Conservation (phyloP, 371 early-diverging fungal species). For the Catenaria anguillulae region DNA sequence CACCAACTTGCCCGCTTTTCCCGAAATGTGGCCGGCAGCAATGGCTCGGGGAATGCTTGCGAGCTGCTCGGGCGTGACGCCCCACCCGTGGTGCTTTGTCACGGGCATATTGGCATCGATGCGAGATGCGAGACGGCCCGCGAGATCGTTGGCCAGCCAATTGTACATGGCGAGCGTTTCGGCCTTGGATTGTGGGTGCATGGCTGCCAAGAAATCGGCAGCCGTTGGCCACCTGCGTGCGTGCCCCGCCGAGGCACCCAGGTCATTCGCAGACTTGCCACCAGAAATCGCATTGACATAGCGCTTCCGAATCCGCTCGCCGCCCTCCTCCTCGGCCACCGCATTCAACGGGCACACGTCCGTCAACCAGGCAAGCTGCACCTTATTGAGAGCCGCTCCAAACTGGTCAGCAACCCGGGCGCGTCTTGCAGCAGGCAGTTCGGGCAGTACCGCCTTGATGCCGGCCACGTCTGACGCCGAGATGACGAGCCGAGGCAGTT, state of each 20-base stretch:
- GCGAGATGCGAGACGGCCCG: too few species aligned
- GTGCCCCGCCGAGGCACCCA: neutral
- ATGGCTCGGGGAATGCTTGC: conserved; percentile 49
- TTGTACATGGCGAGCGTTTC: conserved; percentile 26
- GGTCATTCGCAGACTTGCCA: neutral
- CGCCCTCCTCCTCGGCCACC: conserved; percentile 44
- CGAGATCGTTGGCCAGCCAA: conserved; percentile 43
- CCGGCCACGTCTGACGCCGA: neutral
- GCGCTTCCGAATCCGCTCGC: conserved; percentile 47
- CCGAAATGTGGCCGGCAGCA: conserved; percentile 38
- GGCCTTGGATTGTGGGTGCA: conserved; percentile 36
- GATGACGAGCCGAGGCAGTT: conserved; percentile 44
- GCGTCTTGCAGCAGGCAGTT: neutral
- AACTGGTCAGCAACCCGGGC: neutral
- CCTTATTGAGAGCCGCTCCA: neutral
- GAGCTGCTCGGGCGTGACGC: conserved; percentile 41
- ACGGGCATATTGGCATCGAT: too few species aligned
- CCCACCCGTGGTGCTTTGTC: conserved; percentile 37
- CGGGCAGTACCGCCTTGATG: conserved; percentile 22
- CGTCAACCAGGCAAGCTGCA: conserved; percentile 6
- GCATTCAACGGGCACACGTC: conserved; percentile 12
- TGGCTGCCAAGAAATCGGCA: conserved; percentile 37
- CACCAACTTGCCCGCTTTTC: conserved; percentile 48
- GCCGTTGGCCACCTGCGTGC: too few species aligned
- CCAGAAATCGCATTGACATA: conserved; percentile 33